Evolutionary conservation across 495 filamentous ascomycete genomes (phyloP).

Genomic region (Aspergillus ostianus): DNA sequence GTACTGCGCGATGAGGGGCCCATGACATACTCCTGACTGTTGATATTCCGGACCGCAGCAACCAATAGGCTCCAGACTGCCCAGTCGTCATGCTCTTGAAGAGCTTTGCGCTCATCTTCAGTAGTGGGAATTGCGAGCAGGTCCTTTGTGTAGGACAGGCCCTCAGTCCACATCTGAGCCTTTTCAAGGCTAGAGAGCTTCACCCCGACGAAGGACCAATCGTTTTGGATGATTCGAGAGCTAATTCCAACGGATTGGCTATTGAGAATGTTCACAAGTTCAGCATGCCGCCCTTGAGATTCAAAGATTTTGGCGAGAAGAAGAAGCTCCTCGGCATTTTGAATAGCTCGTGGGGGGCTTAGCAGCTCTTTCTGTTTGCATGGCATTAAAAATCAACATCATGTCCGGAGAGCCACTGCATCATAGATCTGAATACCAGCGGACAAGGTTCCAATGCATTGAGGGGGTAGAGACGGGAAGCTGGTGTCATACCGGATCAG

Average conservation of each 20-base stretch:
- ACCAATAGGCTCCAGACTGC: conserved; percentile 52
- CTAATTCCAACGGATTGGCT: conserved; percentile 49
- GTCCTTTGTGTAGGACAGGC: conserved; percentile 41
- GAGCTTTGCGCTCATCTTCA: conserved; percentile 31
- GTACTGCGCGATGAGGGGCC: neutral
- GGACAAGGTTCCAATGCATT: neutral
- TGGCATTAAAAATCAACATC: conserved; percentile 20
- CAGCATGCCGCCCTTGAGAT: conserved; percentile 42
- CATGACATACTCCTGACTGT: conserved; percentile 33
- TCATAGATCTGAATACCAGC: neutral
- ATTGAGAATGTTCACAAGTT: conserved; percentile 50
- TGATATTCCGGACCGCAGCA: conserved; percentile 25
- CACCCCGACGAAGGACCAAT: conserved; percentile 47
- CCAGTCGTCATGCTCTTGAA: conserved; percentile 56
- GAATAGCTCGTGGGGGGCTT: conserved; percentile 51
- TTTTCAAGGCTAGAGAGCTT: conserved; percentile 47
- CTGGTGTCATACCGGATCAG: conserved; percentile 37
- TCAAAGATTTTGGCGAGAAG: conserved; percentile 53
- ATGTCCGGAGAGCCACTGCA: conserved; percentile 9
- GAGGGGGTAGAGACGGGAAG: neutral
- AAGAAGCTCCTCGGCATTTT: conserved; percentile 53
- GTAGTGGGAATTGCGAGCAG: conserved; percentile 37
- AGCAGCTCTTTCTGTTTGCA: conserved; percentile 37
- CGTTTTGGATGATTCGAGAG: conserved; percentile 52
- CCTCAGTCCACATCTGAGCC: conserved; percentile 46